phyloP scores from a whole-genome alignment of 169 alveolate species.

The Plasmodium cynomolgi region DNA sequence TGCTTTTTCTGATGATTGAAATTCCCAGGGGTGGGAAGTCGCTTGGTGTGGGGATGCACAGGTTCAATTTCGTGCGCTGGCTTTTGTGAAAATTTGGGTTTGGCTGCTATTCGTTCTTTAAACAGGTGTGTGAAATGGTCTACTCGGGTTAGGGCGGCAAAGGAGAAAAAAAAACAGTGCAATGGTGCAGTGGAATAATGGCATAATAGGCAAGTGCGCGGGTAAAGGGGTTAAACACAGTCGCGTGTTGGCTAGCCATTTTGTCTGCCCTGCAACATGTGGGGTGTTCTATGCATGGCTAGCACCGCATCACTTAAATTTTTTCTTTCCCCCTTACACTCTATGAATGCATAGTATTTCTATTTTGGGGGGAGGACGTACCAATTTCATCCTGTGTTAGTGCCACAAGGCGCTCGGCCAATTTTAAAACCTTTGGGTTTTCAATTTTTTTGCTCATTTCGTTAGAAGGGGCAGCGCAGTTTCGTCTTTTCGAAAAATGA shows the following conservation, averaged over 20 bases:
- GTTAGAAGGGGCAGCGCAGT: not conserved
- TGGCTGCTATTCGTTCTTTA: slow-evolving; percentile 73
- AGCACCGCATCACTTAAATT: not conserved
- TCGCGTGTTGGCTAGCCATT: not conserved
- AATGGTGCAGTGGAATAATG: not conserved
- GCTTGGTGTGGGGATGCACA: slow-evolving; percentile 25
- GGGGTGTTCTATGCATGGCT: not conserved
- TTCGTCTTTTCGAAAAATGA: slow-evolving; percentile 12
- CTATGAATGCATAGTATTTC: not conserved
- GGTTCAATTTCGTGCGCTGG: slow-evolving; percentile 6
- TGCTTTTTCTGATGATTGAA: slow-evolving; percentile 20
- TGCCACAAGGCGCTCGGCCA: slow-evolving; percentile 51
- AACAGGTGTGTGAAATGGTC: slow-evolving; percentile 37
- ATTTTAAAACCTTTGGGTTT: slow-evolving; percentile 32
- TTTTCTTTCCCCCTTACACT: not conserved
- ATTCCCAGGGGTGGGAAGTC: slow-evolving; percentile 51
- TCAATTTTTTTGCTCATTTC: slow-evolving; percentile 60
- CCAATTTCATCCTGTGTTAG: slow-evolving; percentile 75
- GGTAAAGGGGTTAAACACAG: not conserved
- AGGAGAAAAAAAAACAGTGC: not conserved
- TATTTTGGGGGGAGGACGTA: not conserved
- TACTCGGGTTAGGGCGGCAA: not conserved
- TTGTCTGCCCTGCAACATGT: not conserved
- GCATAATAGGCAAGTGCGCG: not conserved
- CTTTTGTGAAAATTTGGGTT: slow-evolving; percentile 58